Base-by-base conservation (phyloP, 208 protist species). In the Trypanosoma melophagium region DNA sequence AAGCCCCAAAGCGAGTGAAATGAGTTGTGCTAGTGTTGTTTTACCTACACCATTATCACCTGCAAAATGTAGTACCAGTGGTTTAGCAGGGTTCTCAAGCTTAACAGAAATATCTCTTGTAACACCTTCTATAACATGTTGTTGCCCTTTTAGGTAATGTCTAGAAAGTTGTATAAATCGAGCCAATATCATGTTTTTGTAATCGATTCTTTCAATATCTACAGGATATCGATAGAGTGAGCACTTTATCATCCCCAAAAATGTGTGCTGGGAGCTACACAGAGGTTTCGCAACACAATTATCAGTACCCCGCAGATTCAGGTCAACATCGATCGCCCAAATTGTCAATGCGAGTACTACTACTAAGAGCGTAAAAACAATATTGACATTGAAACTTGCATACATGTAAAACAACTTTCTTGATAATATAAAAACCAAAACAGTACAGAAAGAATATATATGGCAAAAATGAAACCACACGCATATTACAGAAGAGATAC, bases 21-120 rank as follows among this genome's bases (percentile, higher is more conserved):
- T 83, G 12, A 86, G 63, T 69, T 90, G 79, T 35, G 89, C 86
- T 16, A 70, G 54, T 19, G 72, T 77, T 3, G 88, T 94, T 72
- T 94, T 94, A 31, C 88, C 88, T 3, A 94, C 88, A 21, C 88
- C 88, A 60, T 94, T 94, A 74, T 94, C 88, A 21, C 88, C 88
- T 5, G 84, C 85, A 73, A 94, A 89, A 54, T 91, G 84, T 19
- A 94, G 63, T 12, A 94, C 74, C 19, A 88, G 64, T 7, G 77
- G 72, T 66, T 81, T 77, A 24, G 76, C 58, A 13, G 68, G 56
- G 54, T 78, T 68, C n/a, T 54, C 58, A 57, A 93, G 78, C 56
- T 93, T 90, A 47, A 80, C 63, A 4, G 45, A 56, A 24, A 93
- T 64, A 45, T 67, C 40, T 60, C 50, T 65, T 57, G 71, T 61